Evolutionary conservation across 306 rosid genomes (phyloP).

Genomic region (Vicia sativa): DNA sequence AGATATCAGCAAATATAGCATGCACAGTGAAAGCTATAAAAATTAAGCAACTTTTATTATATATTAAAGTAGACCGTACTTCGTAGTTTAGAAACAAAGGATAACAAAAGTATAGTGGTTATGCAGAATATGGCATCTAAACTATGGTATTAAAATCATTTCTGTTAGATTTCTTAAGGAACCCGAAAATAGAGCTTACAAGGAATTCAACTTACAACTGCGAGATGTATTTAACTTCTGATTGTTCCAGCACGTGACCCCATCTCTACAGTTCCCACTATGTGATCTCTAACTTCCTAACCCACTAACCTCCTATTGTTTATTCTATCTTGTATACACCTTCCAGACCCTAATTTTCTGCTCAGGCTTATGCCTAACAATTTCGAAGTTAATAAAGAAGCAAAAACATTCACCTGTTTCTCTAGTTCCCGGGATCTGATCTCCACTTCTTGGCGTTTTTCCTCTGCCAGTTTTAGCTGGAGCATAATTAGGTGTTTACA

Average conservation of each 20-base stretch:
- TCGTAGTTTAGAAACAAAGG: background rate
- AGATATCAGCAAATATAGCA: constrained; percentile 30
- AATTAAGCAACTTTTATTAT: background rate
- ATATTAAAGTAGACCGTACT: background rate
- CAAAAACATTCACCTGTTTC: constrained; percentile 67
- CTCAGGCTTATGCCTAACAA: constrained; percentile 12
- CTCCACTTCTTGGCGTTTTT: constrained; percentile 80
- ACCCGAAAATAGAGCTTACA: constrained; percentile 8
- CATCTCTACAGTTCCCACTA: background rate
- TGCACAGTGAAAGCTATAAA: constrained; percentile 1
- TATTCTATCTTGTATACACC: constrained; percentile 16
- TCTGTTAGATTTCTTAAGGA: background rate
- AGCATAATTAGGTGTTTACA: constrained; percentile 40
- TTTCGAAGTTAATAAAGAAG: constrained; percentile 29
- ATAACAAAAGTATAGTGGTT: background rate
- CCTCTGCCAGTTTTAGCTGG: constrained; percentile 86
- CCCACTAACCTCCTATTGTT: background rate
- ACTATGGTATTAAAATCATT: constrained; percentile 28
- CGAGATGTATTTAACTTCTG: background rate
- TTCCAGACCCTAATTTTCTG: background rate
- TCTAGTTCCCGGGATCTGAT: constrained; percentile 90
- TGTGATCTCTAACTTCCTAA: background rate
- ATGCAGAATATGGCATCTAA: constrained; percentile 25
- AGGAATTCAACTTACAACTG: constrained; percentile 5
- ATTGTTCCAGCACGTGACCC: constrained; percentile 7